Conservation (phyloP, 257 asterid species). For the Jasminum sambac region DNA sequence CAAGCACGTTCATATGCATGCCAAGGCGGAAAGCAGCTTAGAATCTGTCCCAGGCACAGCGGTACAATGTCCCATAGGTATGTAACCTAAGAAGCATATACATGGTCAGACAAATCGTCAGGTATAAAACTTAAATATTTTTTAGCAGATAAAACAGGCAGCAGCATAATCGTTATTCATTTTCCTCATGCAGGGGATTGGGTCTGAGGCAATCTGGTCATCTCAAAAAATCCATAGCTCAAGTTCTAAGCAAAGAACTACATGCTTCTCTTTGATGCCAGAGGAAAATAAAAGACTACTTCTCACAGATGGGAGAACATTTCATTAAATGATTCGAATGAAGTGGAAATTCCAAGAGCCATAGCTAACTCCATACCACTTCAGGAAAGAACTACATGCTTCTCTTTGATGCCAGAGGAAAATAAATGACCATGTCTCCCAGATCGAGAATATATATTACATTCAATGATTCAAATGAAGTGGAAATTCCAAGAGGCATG, state of each 20-base stretch:
- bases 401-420: conserved; percentile 10
- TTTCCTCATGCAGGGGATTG: background rate
- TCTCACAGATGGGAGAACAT: background rate
- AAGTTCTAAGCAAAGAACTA: background rate
- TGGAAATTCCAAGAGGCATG: background rate
- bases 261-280: background rate
- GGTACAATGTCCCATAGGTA: conserved; percentile 83
- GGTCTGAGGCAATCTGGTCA: background rate
- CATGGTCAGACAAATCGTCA: conserved; percentile 22
- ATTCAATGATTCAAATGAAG: background rate
- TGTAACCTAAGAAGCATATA: conserved; percentile 43
- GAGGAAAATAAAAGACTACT: background rate
- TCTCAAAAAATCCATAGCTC: background rate
- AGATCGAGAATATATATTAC: background rate
- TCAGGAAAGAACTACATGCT: background rate
- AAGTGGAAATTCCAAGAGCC: too few relatives aligned
- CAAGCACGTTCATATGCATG: conserved; percentile 92
- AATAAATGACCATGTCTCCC: background rate
- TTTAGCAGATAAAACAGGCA: background rate
- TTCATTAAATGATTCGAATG: background rate
- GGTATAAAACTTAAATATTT: background rate
- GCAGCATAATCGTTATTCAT: background rate
- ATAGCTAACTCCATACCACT: background rate
- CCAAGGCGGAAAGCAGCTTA: conserved; percentile 97
- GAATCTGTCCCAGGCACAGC: conserved; percentile 78